Conservation (phyloP, 768 basidiomycete species). For the Trametes gibbosa region DNA sequence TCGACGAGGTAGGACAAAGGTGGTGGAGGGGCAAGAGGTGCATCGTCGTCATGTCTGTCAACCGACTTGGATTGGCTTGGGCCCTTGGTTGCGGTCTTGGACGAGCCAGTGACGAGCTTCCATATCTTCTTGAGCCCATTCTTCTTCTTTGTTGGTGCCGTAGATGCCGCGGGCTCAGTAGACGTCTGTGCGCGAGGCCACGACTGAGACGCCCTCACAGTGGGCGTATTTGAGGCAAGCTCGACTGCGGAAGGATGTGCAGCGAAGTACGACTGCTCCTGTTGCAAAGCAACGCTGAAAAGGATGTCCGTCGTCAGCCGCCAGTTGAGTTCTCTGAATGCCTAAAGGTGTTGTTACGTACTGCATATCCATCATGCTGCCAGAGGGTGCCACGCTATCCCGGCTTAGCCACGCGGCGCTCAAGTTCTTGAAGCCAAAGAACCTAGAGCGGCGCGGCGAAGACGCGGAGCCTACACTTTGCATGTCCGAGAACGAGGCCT, state of each 20-base stretch:
- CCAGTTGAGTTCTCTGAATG: not conserved
- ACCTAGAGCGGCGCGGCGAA: constrained; percentile 62
- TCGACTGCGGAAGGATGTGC: constrained; percentile 24
- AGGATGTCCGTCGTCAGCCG: constrained; percentile 5
- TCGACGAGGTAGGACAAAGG: constrained; percentile 83
- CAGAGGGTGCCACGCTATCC: constrained; percentile 79
- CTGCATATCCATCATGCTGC: constrained; percentile 95
- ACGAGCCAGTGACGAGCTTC: constrained; percentile 64
- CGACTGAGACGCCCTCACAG: constrained; percentile 24
- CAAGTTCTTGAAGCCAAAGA: constrained; percentile 75
- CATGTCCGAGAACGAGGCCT: constrained; percentile 77
- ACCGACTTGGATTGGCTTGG: constrained; percentile 37
- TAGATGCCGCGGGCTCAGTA: constrained; percentile 13
- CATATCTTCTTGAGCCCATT: constrained; percentile 79
- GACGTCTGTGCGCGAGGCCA: constrained; percentile 21
- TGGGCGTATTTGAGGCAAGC: constrained; percentile 29
- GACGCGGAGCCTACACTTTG: constrained; percentile 70
- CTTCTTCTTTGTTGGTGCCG: constrained; percentile 54
- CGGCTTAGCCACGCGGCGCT: constrained; percentile 74
- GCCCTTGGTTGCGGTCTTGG: constrained; percentile 42
- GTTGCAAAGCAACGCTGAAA: constrained; percentile 72
- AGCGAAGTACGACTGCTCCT: constrained; percentile 42
- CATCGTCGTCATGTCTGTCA: constrained; percentile 60
- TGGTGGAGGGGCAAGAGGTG: constrained; percentile 86
- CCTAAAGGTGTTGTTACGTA: constrained; percentile 39